Evolutionary conservation across 2,329 filamentous ascomycete genomes (phyloP).

Genomic region (Fusarium drepaniforme): DNA sequence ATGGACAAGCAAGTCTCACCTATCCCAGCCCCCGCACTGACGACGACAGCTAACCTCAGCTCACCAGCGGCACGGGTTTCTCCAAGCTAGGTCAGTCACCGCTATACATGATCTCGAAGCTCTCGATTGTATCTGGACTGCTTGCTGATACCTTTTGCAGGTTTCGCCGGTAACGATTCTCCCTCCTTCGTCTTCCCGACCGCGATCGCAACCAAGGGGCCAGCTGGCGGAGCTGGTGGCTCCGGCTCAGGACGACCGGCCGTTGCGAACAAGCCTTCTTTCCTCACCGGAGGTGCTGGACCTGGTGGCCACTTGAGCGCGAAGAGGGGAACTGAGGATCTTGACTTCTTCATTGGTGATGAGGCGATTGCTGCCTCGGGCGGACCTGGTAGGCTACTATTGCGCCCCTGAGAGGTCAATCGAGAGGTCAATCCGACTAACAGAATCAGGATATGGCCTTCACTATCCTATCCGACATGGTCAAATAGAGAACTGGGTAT

Average conservation of each 20-base stretch:
- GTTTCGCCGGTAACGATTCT: conserved; percentile 99
- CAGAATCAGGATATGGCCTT: conserved; percentile 82
- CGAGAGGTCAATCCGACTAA: conserved; percentile 35
- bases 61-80: conserved; percentile 93
- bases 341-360: conserved; percentile 99
- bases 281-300: conserved; percentile 90
- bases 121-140: conserved; percentile 8
- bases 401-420: conserved; percentile 11
- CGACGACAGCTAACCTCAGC: conserved; percentile 49
- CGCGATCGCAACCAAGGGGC: conserved; percentile 94
- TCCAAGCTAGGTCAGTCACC: conserved; percentile 89
- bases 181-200: conserved; percentile 99
- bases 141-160: conserved; percentile 60
- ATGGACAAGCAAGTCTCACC: conserved; percentile 96
- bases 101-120: conserved; percentile 19
- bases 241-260: conserved; percentile 90
- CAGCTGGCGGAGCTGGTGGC: conserved; percentile 76
- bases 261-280: conserved; percentile 95
- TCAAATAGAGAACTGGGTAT: conserved; percentile 98
- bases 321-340: conserved; percentile 96
- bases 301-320: conserved; percentile 83
- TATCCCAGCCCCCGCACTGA: conserved; percentile 47
- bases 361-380: conserved; percentile 87
- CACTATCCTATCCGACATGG: conserved; percentile 98
- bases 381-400: conserved; percentile 75